phyloP scores from a whole-genome alignment of 148 eudicot genomes.

The Rhododendron mucronatum region DNA sequence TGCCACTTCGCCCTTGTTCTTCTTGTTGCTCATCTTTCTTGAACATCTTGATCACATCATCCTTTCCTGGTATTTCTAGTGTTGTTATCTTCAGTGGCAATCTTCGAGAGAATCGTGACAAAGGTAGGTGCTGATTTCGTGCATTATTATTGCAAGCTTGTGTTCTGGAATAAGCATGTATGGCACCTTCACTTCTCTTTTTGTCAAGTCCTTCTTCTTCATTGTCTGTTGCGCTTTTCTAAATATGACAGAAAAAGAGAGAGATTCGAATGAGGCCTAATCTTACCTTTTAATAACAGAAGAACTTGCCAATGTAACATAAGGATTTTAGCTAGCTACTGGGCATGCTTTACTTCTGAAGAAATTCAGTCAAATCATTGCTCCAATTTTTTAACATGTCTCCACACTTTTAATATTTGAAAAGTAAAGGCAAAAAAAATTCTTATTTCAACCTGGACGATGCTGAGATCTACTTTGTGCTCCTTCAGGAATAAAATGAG shows the following conservation, averaged over 20 bases:
- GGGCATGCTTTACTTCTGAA: neutral
- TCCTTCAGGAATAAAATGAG: slow-evolving; percentile 60
- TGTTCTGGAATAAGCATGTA: neutral
- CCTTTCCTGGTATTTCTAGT: slow-evolving; percentile 43
- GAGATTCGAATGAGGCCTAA: neutral
- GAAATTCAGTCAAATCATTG: neutral
- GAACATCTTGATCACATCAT: slow-evolving; percentile 31
- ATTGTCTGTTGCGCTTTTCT: slow-evolving; percentile 52
- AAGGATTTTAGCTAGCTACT: neutral
- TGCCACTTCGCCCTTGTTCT: slow-evolving; percentile 7
- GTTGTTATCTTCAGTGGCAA: slow-evolving; percentile 34
- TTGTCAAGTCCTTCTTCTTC: slow-evolving; percentile 34
- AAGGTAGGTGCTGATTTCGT: slow-evolving; percentile 18
- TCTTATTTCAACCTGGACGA: slow-evolving; percentile 47
- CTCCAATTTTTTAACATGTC: neutral
- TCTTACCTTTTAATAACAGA: neutral
- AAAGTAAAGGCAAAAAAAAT: neutral
- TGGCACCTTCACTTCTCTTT: neutral
- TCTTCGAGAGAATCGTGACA: slow-evolving; percentile 36
- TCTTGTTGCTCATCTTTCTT: slow-evolving; percentile 29
- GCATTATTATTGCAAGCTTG: slow-evolving; percentile 17
- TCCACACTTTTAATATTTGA: neutral
- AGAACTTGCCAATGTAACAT: neutral
- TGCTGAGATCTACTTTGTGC: slow-evolving; percentile 53
- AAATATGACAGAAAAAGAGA: slow-evolving; percentile 5